phyloP scores from a whole-genome alignment of 2,329 filamentous ascomycete genomes.

The Verticillium nubilum region DNA sequence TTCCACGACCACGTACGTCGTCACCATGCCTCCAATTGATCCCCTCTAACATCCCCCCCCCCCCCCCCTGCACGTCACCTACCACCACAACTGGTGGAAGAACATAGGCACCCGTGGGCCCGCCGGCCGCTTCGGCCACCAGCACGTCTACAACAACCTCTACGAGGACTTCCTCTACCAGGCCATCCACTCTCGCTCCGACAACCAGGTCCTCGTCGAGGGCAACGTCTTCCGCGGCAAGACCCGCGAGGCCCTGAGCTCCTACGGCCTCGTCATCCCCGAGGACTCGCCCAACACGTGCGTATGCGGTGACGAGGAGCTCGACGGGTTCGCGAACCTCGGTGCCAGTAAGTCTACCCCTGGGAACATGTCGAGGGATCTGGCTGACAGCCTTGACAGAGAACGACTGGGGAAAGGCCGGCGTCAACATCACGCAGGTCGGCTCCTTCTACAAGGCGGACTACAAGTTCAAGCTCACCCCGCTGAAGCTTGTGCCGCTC shows the following conservation, averaged over 20 bases:
- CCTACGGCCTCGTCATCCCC: constrained; percentile 50
- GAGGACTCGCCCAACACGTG: constrained; percentile 48
- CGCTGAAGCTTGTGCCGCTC: constrained; percentile 32
- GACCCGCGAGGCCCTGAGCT: constrained; percentile 43
- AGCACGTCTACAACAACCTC: constrained; percentile 44
- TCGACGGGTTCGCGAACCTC: constrained; percentile 49
- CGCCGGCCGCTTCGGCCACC: constrained; percentile 41
- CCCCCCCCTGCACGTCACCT: constrained; percentile 40
- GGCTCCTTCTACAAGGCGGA: constrained; percentile 42
- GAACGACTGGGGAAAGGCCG: constrained; percentile 41
- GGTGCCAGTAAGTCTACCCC: constrained; percentile 38
- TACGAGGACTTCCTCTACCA: constrained; percentile 42
- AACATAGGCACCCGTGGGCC: constrained; percentile 40
- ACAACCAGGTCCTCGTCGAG: constrained; percentile 44
- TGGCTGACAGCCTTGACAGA: constrained; percentile 14
- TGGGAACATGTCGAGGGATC: constrained; percentile 8
- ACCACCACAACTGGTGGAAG: constrained; percentile 44
- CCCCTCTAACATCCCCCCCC: constrained; percentile 5
- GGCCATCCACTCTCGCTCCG: constrained; percentile 41
- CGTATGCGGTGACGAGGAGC: constrained; percentile 45
- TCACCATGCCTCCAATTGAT: not conserved
- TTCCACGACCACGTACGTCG: constrained; percentile 34
- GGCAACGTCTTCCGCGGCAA: constrained; percentile 38
- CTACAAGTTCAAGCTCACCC: constrained; percentile 43
- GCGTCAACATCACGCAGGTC: constrained; percentile 45